Base-by-base conservation (phyloP, 1,284 basidiomycete genomes). In the Phylloporus gajari region DNA sequence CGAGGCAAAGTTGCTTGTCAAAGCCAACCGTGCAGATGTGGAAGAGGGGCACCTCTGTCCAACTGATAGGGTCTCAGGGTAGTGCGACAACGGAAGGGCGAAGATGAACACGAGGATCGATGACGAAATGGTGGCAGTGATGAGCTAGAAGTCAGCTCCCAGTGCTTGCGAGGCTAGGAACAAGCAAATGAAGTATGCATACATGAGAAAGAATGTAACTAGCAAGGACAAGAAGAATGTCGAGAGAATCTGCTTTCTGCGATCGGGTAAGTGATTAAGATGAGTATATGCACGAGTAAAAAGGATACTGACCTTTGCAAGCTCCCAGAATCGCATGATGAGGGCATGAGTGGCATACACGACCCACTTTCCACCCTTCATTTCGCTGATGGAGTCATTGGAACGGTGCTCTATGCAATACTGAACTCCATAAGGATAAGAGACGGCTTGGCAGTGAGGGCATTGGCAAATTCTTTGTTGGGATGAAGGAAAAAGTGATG, bases 121-220 rank as follows among this genome's bases (percentile, higher is more conserved):
- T 9, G 94, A 96, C 38, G 94, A 91, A 75, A 99, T 83, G 67
- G 97, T 95, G 60, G 95, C 94, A 23, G 93, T 88, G 17, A 93
- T 95, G 62, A 98, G 90, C 93, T 95, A 97, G 81, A 97, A 96
- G 80, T 93, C 94, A 68, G 93, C 95, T 32, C 96, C 96, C 44
- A 98, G 89, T 44, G 93, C 92, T 64, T 95, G 91, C 76, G 96
- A 96, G 76, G 95, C 93, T 75, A 93, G 87, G 85, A 97, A 94
- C 58, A 98, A 89, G 71, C 96, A 93, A 83, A 96, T 92, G 85
- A 99, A 99, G 2, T 97, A 97, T 38, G 88, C 88, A 85, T 99
- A 97, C 97, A 99, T 99, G 71, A 99, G 88, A 67, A 97, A n/a
- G n/a, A n/a, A n/a, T 84, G 84, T 99, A 99, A 40, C 97, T 98